phyloP scores from a whole-genome alignment of 192 early-diverging fungal genomes.

The Linnemannia hyalina region DNA sequence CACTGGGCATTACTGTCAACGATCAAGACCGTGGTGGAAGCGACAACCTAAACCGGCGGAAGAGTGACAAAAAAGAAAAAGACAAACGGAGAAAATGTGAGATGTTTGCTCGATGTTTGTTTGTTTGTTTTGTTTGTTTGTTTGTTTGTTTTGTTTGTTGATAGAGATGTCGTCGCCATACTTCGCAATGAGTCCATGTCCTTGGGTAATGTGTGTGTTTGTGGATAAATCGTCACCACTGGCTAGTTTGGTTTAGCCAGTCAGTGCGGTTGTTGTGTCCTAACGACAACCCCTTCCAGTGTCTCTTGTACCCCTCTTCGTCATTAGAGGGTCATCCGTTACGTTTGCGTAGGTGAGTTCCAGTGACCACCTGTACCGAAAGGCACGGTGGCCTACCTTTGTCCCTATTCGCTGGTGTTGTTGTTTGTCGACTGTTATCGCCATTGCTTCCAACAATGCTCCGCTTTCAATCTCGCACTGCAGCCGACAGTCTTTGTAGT shows the following conservation, averaged over 20 bases:
- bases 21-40: constrained; percentile 65
- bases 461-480: neutral
- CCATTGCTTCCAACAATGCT: neutral
- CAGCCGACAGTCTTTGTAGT: neutral
- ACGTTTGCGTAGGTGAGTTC: neutral
- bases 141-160: neutral
- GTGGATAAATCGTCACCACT: neutral
- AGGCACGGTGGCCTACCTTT: neutral
- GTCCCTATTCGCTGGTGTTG: neutral
- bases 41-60: constrained; percentile 58
- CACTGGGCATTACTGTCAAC: constrained; percentile 61
- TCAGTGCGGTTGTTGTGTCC: neutral
- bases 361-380: neutral
- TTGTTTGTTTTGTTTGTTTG: neutral
- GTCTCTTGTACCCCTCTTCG: neutral
- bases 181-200: neutral
- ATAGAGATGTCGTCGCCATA: neutral
- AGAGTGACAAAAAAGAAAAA: neutral
- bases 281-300: neutral
- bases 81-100: neutral
- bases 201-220: neutral
- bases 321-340: constrained; percentile 3
- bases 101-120: neutral
- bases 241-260: neutral
- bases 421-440: neutral